Percentiles rank a stretch among this genome's conserved stretches.
These are phyloP conservation scores for Plasmopara halstedii DNA, from an alignment of 352 stramenopile genomes.

Conservation along the genomic window DNA sequence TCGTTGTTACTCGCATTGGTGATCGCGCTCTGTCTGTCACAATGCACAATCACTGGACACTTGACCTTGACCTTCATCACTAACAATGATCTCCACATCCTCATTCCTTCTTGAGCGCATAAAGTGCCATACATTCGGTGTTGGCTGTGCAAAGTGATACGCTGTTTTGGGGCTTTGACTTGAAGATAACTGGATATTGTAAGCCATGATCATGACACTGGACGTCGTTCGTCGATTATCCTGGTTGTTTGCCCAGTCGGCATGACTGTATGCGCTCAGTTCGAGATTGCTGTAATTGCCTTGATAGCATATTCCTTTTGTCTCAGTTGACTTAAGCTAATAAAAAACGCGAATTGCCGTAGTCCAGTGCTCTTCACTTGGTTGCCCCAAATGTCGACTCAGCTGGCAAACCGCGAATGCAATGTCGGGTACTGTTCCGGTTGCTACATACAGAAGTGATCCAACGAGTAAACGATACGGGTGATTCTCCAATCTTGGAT, in stretches of 20 bases:
- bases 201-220: not conserved
- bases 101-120: not conserved
- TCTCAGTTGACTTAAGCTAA: not conserved
- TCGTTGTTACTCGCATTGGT: not conserved
- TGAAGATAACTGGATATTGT: not conserved
- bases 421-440: not conserved
- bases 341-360: too few relatives aligned
- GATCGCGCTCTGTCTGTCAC: not conserved
- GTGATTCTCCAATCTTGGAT: not conserved
- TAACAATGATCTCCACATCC: not conserved
- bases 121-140: not conserved
- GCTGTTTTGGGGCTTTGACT: not conserved
- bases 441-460: too few relatives aligned
- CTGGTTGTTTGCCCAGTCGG: not conserved
- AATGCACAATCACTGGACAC: not conserved
- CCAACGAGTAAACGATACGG: not conserved
- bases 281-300: too few relatives aligned
- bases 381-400: too few relatives aligned
- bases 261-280: too few relatives aligned
- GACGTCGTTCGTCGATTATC: not conserved
- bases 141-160: not conserved
- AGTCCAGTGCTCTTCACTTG: too few relatives aligned
- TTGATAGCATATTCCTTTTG: not conserved
- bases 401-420: not conserved
- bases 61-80: not conserved